These are phyloP conservation scores for Cordyceps cateniannulata DNA, from an alignment of 2,329 filamentous ascomycete genomes.

Conservation along the genomic window DNA sequence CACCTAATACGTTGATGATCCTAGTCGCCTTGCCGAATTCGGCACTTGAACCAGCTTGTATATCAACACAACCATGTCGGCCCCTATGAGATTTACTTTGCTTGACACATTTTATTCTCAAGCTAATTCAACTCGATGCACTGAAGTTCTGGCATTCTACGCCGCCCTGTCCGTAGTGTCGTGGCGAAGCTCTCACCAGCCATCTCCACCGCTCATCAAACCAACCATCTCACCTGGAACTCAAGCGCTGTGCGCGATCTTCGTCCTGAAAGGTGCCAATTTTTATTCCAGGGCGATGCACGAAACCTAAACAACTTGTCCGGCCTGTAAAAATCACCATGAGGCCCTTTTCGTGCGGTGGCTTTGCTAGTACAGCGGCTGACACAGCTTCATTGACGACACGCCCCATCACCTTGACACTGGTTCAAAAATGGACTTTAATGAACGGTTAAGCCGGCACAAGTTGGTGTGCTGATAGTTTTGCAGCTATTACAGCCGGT, in stretches of 20 bases:
- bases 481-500: not conserved
- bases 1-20: not conserved
- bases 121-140: not conserved
- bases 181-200: not conserved
- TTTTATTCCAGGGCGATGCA: not conserved
- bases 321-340: not conserved
- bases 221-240: not conserved
- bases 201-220: not conserved
- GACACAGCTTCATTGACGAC: not conserved
- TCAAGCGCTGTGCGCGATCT: not conserved
- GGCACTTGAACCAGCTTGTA: not conserved
- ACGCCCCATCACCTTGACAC: not conserved
- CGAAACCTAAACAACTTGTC: not conserved
- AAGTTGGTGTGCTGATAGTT: not conserved
- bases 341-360: not conserved
- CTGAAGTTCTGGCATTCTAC: not conserved
- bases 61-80: not conserved
- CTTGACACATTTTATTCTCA: not conserved
- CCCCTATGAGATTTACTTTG: not conserved
- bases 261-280: not conserved
- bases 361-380: slow-evolving; percentile 6
- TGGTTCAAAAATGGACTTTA: not conserved
- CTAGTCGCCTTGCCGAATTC: not conserved
- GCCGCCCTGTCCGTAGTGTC: not conserved
- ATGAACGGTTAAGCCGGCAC: not conserved